These are phyloP conservation scores for Eucalyptus decipiens DNA, from an alignment of 345 rosid genomes.

Conservation along the genomic window DNA sequence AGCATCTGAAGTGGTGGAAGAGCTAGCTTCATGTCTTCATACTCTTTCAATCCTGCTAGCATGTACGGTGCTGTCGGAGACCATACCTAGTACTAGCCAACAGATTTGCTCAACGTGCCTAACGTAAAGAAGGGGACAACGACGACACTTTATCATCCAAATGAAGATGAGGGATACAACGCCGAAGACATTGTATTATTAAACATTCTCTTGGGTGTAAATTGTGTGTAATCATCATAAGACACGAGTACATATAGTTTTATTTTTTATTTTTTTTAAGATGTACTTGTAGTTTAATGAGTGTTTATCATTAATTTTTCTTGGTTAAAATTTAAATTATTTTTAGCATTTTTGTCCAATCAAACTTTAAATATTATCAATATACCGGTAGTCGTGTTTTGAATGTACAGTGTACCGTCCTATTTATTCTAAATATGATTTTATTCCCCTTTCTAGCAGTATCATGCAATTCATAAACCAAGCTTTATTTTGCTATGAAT, in stretches of 20 bases:
- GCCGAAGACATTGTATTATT: neutral
- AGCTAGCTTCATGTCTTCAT: neutral
- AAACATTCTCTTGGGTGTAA: neutral
- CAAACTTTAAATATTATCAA: neutral
- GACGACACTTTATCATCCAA: neutral
- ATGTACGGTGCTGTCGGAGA: neutral
- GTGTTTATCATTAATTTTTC: neutral
- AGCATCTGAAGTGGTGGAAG: neutral
- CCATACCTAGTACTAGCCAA: neutral
- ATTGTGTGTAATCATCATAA: neutral
- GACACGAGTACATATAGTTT: neutral
- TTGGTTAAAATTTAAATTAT: neutral
- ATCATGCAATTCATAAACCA: neutral
- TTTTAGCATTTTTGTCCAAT: neutral
- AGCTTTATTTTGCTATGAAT: neutral
- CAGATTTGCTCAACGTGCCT: neutral
- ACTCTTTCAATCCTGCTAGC: neutral
- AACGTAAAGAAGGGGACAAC: neutral
- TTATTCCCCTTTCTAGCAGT: neutral
- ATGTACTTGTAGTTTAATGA: neutral
- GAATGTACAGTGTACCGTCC: neutral
- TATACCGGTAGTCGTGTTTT: neutral
- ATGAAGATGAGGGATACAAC: neutral
- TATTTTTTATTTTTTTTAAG: neutral
- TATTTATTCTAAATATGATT: neutral